Base-by-base conservation (phyloP, 176 grass and related monocot species). In the Raddia guianensis region DNA sequence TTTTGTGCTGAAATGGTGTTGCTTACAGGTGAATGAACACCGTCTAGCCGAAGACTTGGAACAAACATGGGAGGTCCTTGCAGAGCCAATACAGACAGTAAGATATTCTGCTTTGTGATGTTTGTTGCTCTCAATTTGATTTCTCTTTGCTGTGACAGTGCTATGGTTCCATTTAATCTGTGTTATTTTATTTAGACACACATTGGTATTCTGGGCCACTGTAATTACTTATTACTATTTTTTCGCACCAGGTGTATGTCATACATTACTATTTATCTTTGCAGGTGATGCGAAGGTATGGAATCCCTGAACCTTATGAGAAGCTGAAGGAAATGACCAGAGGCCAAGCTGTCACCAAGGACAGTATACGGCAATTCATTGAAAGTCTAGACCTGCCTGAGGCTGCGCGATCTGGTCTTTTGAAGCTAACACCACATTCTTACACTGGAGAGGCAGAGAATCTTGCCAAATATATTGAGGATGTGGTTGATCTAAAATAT, bases 281-380 rank as follows among this genome's bases (percentile, higher is more conserved):
- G 61, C 66, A 99, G 90, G 96, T 99, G 37, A 99, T 95, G 96
- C 82, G 96, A 86, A 95, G 92, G 77, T 91, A 93, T 82, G 88
- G 83, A 52, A 88, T 99, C 51, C 88, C 92, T 16, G 87, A 99
- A 64, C 86, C 92, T 49, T 95, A 95, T 53, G 93, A 99, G 76
- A 99, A 95, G 69, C 90, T 99, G 74, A 99, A 99, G 88, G 90
- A 99, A 32, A 59, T 95, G n/a, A 91, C 87, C 3, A 93, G 90
- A 86, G 96, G 96, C 59, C 89, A 87, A 78, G 80, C 56, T 71
- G 93, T 95, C 47, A 82, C 91, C 37, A 88, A 95, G 84, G 86
- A 91, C 43, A 99, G 90, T 82, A 95, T 99, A 76, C 80, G 76
- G 69, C 70, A 74, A 14, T 99, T 99, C 82, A 84, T 91, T 73